Conservation (phyloP, 441 rosid genomes). For the Melastoma candidum region DNA sequence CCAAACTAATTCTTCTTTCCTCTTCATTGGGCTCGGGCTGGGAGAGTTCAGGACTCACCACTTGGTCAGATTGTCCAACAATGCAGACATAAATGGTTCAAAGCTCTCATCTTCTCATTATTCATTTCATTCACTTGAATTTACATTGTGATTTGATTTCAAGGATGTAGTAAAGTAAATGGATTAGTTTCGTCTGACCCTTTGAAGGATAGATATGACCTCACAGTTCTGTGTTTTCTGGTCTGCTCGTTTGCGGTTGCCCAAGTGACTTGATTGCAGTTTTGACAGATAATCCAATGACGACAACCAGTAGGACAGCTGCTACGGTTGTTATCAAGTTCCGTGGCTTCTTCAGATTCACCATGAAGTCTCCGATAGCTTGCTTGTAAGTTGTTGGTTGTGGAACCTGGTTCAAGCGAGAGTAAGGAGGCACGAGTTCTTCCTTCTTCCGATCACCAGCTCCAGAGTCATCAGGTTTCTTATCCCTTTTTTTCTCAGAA, state of each 20-base stretch:
- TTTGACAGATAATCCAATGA: conserved; percentile 31
- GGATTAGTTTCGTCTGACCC: too few species aligned
- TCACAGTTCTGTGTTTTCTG: conserved; percentile 6
- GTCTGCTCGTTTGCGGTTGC: conserved; percentile 9
- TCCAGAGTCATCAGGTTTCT: conserved; percentile 14
- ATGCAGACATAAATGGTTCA: too few species aligned
- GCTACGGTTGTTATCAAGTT: conserved; percentile 29
- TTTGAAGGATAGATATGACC: not conserved
- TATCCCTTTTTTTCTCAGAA: not conserved
- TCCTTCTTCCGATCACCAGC: conserved; percentile 9
- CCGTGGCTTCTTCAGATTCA: conserved; percentile 29
- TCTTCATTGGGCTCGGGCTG: too few species aligned
- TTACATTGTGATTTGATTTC: too few species aligned
- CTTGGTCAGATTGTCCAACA: too few species aligned
- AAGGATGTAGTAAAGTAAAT: too few species aligned
- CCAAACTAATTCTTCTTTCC: too few species aligned
- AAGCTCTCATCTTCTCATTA: too few species aligned
- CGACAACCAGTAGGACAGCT: conserved; percentile 26
- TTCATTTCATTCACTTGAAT: too few species aligned
- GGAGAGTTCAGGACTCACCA: too few species aligned
- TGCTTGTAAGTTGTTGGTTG: not conserved
- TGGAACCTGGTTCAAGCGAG: not conserved
- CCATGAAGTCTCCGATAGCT: conserved; percentile 13
- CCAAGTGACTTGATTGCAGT: conserved; percentile 28
- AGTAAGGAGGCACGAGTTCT: not conserved